These are phyloP conservation scores for Fusarium hostae DNA, from an alignment of 2,329 filamentous ascomycete genomes.

Conservation along the genomic window DNA sequence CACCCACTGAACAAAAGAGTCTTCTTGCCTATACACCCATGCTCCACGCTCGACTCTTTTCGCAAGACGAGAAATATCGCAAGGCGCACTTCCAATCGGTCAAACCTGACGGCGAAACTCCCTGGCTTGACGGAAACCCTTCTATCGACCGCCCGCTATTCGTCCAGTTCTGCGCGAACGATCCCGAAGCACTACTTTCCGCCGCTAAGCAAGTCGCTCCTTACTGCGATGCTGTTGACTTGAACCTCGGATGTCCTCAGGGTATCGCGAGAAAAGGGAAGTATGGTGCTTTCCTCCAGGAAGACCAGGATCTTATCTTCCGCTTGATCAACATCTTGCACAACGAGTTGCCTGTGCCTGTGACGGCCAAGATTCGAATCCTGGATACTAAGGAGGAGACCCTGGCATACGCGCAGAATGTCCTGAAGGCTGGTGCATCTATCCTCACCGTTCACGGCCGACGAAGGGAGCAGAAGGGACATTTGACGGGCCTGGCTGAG, in stretches of 20 bases:
- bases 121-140: slow-evolving; percentile 88
- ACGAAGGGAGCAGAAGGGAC: slow-evolving; percentile 91
- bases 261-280: slow-evolving; percentile 91
- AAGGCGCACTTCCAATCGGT: slow-evolving; percentile 82
- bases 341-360: slow-evolving; percentile 79
- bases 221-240: slow-evolving; percentile 92
- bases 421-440: slow-evolving; percentile 87
- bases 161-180: slow-evolving; percentile 96
- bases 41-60: slow-evolving; percentile 92
- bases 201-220: slow-evolving; percentile 83
- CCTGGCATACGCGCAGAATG: slow-evolving; percentile 87
- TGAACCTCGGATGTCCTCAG: slow-evolving; percentile 96
- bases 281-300: slow-evolving; percentile 95
- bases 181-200: slow-evolving; percentile 80
- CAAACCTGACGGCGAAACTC: slow-evolving; percentile 48
- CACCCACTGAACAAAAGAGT: slow-evolving; percentile 68
- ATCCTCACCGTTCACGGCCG: slow-evolving; percentile 94
- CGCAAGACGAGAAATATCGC: slow-evolving; percentile 80
- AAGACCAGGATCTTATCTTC: slow-evolving; percentile 86
- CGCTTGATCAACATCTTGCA: slow-evolving; percentile 87
- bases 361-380: slow-evolving; percentile 95
- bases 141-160: slow-evolving; percentile 87
- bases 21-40: slow-evolving; percentile 94
- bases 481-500: slow-evolving; percentile 92
- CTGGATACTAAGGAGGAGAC: slow-evolving; percentile 88